Conservation (phyloP, 73 alveolate genomes). For the Urostyla sp. region DNA sequence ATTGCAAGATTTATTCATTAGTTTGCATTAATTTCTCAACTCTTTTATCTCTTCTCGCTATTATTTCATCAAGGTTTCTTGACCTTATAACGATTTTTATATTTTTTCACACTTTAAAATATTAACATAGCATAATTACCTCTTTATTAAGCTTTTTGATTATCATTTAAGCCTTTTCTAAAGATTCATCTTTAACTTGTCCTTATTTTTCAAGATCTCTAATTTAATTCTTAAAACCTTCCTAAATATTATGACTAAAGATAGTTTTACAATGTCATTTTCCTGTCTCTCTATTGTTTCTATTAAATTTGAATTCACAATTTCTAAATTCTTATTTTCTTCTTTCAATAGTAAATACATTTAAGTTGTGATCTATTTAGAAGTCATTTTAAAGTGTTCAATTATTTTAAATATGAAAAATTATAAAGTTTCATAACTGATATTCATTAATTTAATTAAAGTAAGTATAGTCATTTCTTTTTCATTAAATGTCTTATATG, state of each 20-base stretch:
- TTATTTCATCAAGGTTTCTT: neutral
- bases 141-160: constrained; percentile 25
- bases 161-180: constrained; percentile 26
- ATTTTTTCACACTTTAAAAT: constrained; percentile 32
- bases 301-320: constrained; percentile 6
- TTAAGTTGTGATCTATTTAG: constrained; percentile 1
- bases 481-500: constrained; percentile 46
- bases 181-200: constrained; percentile 7
- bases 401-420: too few relatives aligned
- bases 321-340: neutral
- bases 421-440: too few relatives aligned
- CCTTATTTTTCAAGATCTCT: neutral
- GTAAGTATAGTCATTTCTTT: neutral
- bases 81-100: neutral
- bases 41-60: neutral
- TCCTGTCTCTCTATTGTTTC: neutral
- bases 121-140: neutral
- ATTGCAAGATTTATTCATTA: neutral
- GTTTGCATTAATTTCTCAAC: neutral
- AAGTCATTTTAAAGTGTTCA: too few relatives aligned
- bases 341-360: neutral
- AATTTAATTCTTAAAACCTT: neutral
- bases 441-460: too few relatives aligned
- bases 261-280: neutral
- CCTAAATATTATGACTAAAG: constrained; percentile 4